Conservation (phyloP, 371 early-diverging fungal genomes). For the Mucor piriformis region DNA sequence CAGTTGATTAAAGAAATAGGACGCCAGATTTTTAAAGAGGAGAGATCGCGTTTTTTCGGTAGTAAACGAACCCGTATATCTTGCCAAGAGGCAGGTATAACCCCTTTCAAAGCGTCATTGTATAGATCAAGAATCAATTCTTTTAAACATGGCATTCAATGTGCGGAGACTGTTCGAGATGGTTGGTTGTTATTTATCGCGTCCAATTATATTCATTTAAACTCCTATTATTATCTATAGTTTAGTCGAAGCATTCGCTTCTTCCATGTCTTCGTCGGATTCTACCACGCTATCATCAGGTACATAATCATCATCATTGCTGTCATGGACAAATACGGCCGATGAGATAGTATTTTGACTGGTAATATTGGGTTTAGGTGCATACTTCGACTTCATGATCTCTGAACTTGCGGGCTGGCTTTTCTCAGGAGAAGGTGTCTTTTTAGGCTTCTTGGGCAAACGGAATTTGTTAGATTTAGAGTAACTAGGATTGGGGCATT, state of each 20-base stretch:
- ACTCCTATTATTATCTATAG: neutral
- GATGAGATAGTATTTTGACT: neutral
- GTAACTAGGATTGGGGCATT: neutral
- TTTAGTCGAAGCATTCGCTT: neutral
- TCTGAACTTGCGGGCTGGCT: neutral
- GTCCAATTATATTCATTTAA: neutral
- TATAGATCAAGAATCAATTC: constrained; percentile 7
- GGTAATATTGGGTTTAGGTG: neutral
- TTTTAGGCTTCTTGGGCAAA: neutral
- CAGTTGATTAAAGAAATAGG: constrained; percentile 28
- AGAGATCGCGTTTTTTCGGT: constrained; percentile 8
- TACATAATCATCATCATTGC: neutral
- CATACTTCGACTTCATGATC: neutral
- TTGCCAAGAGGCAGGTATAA: constrained; percentile 2
- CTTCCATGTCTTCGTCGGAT: neutral
- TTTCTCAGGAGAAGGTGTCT: neutral
- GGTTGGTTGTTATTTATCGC: neutral
- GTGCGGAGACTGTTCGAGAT: neutral
- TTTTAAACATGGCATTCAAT: neutral
- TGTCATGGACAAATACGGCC: neutral
- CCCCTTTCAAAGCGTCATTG: neutral
- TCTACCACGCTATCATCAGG: neutral
- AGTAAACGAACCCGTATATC: constrained; percentile 6
- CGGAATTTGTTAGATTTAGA: neutral
- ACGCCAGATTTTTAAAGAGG: constrained; percentile 25